Percentiles rank a stretch among this genome's conserved stretches.
Conservation (phyloP, 805 yeast species). For the Spathaspora gorwiae region DNA sequence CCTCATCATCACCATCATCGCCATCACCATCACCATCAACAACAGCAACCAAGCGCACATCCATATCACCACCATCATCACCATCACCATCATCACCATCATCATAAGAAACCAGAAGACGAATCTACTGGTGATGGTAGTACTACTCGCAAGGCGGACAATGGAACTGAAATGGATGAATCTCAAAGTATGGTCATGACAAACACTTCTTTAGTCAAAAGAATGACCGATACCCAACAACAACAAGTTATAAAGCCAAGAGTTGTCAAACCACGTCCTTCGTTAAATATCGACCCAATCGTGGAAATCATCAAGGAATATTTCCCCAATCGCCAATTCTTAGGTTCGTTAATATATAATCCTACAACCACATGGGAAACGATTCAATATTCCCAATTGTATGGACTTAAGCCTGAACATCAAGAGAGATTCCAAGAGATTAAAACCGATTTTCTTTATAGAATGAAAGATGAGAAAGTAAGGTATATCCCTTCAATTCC, state of each 20-base stretch:
- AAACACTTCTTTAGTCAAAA: background rate
- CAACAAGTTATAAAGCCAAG: background rate
- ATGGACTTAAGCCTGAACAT: constrained; percentile 30
- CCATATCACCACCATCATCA: constrained; percentile 13
- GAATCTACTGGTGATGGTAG: too few species aligned
- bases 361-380: constrained; percentile 49
- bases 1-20: constrained; percentile 11
- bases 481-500: constrained; percentile 37
- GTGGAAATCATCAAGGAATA: constrained; percentile 17
- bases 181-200: too few species aligned
- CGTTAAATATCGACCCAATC: constrained; percentile 15
- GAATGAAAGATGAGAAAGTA: constrained; percentile 15
- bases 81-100: constrained; percentile 15
- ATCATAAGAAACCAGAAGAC: background rate
- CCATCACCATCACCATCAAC: constrained; percentile 12
- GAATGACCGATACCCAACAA: constrained; percentile 5
- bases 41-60: constrained; percentile 3
- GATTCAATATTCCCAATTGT: constrained; percentile 25
- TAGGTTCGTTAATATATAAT: constrained; percentile 57
- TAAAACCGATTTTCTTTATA: constrained; percentile 21
- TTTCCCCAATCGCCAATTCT: constrained; percentile 30
- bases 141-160: too few species aligned
- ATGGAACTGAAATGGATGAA: too few species aligned
- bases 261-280: background rate
- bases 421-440: constrained; percentile 23